Evolutionary conservation across 83 land plant species (phyloP), one percentile per base, ranked within the genome.

Genomic region (Thuja plicata): DNA sequence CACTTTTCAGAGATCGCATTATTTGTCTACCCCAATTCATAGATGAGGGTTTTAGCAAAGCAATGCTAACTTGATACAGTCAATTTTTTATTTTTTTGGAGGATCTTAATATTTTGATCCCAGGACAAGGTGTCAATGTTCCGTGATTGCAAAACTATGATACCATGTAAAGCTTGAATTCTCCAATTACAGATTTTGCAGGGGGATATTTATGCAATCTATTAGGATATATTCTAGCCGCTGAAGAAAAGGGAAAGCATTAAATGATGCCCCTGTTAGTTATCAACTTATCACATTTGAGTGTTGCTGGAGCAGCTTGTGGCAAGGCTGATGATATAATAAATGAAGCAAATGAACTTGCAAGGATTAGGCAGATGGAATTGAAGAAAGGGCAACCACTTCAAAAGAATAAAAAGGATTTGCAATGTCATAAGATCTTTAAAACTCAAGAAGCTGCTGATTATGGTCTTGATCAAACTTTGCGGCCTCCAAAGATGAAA

Each of bases 81-180:
- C 77, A 97, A 96, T 66, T 89, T 89, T 70, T 92, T 92, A 97
- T 95, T 66, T 89, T 89, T 70, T 92, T 92, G 79, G 93, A 95
- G 87, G 94, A 89, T 92, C 48, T 98, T 78, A 92, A 91, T 87
- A 34, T 98, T 10, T 98, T 93, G 88, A 91, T 98, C 52, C 94
- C 93, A 92, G 90, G 96, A 54, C 96, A 96, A 84, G 99, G 99
- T 91, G 99, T 97, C 88, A 98, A 98, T 95, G 99, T 98, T 91
- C 94, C 89, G 10, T 46, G 8, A 46, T 89, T 98, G 96, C 93
- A 97, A 45, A 90, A 96, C 45, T 98, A 94, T 92, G 99, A 98
- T 88, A 96, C 98, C 27, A 95, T 98, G 96, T 93, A 96, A 86
- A 98, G 98, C 90, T 92, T 98, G 82, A 93, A 95, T 86, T 96